A percentile compares a stretch with the other conserved stretches of the same genome.
These are phyloP conservation scores for Penicillium subrubescens DNA, from an alignment of 495 filamentous ascomycete genomes.

Conservation along the genomic window DNA sequence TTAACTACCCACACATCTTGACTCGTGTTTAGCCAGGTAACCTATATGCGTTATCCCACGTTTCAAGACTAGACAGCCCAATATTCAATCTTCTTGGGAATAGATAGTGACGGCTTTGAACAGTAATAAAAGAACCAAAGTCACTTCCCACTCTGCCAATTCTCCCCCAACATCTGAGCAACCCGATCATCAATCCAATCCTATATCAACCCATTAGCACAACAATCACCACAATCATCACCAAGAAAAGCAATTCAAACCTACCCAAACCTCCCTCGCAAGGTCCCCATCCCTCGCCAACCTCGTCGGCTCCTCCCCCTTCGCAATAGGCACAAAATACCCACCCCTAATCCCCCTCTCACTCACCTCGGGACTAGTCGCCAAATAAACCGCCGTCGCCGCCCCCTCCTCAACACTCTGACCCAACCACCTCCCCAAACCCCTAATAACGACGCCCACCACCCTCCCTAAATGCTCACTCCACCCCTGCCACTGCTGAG, in stretches of 20 bases:
- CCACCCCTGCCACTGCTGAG: constrained; percentile 39
- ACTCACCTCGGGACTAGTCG: constrained; percentile 24
- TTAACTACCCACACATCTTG: no score
- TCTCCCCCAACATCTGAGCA: constrained; percentile 12
- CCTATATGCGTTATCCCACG: no score
- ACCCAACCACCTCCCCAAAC: constrained; percentile 16
- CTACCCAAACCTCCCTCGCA: constrained; percentile 31
- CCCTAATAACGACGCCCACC: constrained; percentile 15
- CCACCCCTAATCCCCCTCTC: constrained; percentile 23
- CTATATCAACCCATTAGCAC: constrained; percentile 7
- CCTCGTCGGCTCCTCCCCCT: constrained; percentile 19
- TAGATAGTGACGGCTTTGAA: no score
- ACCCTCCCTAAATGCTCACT: constrained; percentile 29
- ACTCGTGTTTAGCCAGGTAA: no score
- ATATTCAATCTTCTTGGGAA: no score
- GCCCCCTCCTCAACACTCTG: constrained; percentile 40
- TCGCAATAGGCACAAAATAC: constrained; percentile 43
- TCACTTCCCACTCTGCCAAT: constrained; percentile 14
- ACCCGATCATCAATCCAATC: constrained; percentile 27
- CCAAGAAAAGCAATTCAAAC: neutral
- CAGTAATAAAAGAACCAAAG: neutral
- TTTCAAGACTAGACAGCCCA: no score
- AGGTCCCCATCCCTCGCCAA: constrained; percentile 29
- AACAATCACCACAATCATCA: neutral
- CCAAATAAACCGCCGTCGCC: constrained; percentile 41